phyloP scores from a whole-genome alignment of 2,329 filamentous ascomycete genomes.

The Ophiostoma ips region DNA sequence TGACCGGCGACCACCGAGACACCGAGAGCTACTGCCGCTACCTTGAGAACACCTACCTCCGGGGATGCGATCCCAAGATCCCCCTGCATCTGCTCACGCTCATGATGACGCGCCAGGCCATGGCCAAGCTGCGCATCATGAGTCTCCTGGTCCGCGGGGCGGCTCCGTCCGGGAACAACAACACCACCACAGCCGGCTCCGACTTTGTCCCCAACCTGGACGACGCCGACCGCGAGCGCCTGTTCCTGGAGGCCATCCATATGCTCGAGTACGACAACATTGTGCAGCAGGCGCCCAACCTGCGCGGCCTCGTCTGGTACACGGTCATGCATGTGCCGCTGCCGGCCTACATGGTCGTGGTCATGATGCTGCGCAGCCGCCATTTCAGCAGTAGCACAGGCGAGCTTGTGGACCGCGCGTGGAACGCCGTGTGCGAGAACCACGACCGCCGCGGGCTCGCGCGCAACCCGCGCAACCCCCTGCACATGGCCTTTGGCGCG shows the following conservation, averaged over 20 bases:
- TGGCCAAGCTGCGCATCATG: conserved; percentile 43
- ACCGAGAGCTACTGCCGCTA: conserved; percentile 40
- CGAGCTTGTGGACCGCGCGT: conserved; percentile 43
- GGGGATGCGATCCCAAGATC: conserved; percentile 42
- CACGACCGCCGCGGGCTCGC: conserved; percentile 37
- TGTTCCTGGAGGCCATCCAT: conserved; percentile 40
- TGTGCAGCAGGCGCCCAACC: conserved; percentile 35
- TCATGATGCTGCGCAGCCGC: conserved; percentile 39
- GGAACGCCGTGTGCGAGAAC: conserved; percentile 41
- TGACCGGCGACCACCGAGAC: conserved; percentile 32
- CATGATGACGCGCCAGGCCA: conserved; percentile 39
- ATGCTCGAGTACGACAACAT: conserved; percentile 47
- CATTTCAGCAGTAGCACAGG: conserved; percentile 25
- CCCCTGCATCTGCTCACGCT: conserved; percentile 45
- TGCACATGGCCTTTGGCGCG: conserved; percentile 43
- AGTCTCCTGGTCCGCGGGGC: conserved; percentile 32
- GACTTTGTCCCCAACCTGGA: conserved; percentile 15
- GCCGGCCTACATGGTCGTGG: conserved; percentile 46
- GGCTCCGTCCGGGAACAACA: no score
- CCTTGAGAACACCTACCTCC: conserved; percentile 42
- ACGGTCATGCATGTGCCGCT: conserved; percentile 46
- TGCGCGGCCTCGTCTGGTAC: conserved; percentile 44
- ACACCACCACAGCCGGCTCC: not conserved
- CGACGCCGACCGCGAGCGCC: conserved; percentile 33
- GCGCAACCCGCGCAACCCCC: conserved; percentile 36